Base-by-base conservation (phyloP, 345 rosid species). In the Zanthoxylum bungeanum region DNA sequence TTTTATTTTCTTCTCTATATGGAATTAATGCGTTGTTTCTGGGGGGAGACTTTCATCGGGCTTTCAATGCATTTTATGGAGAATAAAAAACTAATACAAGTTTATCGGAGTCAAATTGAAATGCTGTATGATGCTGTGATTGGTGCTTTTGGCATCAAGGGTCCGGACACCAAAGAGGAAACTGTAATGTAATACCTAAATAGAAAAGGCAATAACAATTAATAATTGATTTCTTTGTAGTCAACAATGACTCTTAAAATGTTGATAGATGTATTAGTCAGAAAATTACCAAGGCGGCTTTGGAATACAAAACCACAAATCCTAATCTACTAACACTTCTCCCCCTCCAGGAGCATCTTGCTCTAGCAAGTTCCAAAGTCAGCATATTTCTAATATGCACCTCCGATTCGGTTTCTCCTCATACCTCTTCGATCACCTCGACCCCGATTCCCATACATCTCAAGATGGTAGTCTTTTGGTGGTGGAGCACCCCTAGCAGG, bases 321-420 rank as follows among this genome's bases (percentile, higher is more conserved):
- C 61, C 75, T 39, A 56, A 25, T 12, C 42, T 37, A 3, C 21
- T 14, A n/a, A 27, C 3, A n/a, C n/a, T n/a, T n/a, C n/a, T n/a
- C n/a, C n/a, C n/a, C n/a, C n/a, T n/a, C n/a, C n/a, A n/a, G n/a
- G n/a, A n/a, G n/a, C 50, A 16, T 62, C 58, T 4, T 57, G 31
- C 59, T 59, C 5, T 31, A 5, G 34, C 49, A 19, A 53, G 25
- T 28, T 47, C 59, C 72, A 49, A 4, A 6, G 30, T 14, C 37
- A 70, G 16, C 24, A 56, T 12, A 31, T 17, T 30, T 58, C 68
- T 64, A 77, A 79, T 79, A 90, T 50, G 84, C 76, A 57, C 81
- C 81, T 52, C 89, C 88, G 36, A 87, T 77, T 59, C 93, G 72
- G 71, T 79, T 87, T 61, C 91, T 73, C 2, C 84, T 88, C 37